These are phyloP conservation scores for Cyberlindnera maritima DNA, from an alignment of 805 yeast species.

Conservation along the genomic window DNA sequence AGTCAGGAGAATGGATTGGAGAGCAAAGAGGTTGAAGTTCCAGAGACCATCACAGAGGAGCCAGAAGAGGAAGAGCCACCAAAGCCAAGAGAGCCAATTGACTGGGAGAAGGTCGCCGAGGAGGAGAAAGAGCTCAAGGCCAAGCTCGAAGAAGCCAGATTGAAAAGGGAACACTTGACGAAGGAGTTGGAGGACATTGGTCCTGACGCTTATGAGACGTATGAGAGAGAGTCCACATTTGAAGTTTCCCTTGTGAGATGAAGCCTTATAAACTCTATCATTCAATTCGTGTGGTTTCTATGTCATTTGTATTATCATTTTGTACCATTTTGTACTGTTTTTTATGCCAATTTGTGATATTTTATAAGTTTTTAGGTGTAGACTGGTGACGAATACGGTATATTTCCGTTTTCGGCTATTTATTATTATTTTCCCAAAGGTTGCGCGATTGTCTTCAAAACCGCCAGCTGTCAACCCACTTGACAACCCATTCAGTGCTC, in stretches of 20 bases:
- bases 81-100: slow-evolving; percentile 11
- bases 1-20: neutral
- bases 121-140: slow-evolving; percentile 16
- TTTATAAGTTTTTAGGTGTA: too few species aligned
- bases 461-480: neutral
- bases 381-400: too few species aligned
- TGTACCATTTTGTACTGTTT: neutral
- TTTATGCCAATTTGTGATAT: neutral
- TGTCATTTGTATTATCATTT: neutral
- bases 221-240: slow-evolving; percentile 20
- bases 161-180: slow-evolving; percentile 19
- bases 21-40: neutral
- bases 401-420: too few species aligned
- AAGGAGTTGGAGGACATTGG: slow-evolving; percentile 17
- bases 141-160: slow-evolving; percentile 22
- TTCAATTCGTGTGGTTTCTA: neutral
- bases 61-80: slow-evolving; percentile 1
- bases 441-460: too few species aligned
- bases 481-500: neutral
- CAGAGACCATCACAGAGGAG: slow-evolving; percentile 6
- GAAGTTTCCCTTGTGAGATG: slow-evolving; percentile 12
- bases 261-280: too few species aligned
- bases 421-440: too few species aligned
- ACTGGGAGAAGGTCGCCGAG: slow-evolving; percentile 9
- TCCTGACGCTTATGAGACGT: slow-evolving; percentile 14